Conservation (phyloP, 1,284 basidiomycete species). For the Malassezia cuniculi region DNA sequence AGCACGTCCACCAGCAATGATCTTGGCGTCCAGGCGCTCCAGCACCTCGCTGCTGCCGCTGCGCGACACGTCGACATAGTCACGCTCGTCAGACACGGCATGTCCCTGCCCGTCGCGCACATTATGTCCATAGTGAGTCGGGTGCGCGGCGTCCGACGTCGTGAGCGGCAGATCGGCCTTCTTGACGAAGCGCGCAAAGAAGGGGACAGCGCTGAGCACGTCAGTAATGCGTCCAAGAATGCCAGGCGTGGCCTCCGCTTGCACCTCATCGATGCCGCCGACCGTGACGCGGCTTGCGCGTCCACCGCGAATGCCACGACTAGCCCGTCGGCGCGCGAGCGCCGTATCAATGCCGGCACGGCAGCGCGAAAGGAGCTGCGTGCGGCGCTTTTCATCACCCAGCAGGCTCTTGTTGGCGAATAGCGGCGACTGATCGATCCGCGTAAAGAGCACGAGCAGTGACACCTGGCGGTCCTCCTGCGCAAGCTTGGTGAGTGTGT, state of each 20-base stretch:
- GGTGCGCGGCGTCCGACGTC: too few species aligned
- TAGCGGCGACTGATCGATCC: slow-evolving; percentile 35
- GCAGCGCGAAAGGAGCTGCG: slow-evolving; percentile 32
- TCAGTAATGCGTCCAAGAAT: slow-evolving; percentile 1
- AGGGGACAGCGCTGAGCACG: slow-evolving; percentile 1
- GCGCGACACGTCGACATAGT: slow-evolving; percentile 27
- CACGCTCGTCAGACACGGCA: slow-evolving; percentile 26
- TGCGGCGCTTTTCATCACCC: slow-evolving; percentile 26
- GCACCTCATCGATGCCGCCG: slow-evolving; percentile 30
- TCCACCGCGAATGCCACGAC: slow-evolving; percentile 22
- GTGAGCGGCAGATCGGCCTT: slow-evolving; percentile 18
- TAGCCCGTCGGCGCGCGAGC: slow-evolving; percentile 22
- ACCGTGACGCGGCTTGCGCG: slow-evolving; percentile 23
- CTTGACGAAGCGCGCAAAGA: not conserved
- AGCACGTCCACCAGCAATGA: slow-evolving; percentile 26
- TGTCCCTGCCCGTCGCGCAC: slow-evolving; percentile 17
- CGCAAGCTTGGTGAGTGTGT: too few species aligned
- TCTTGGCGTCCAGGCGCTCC: slow-evolving; percentile 25
- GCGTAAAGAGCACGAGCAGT: slow-evolving; percentile 34
- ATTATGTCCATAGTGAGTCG: slow-evolving; percentile 12
- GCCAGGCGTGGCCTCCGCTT: not conserved
- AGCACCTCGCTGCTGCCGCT: slow-evolving; percentile 4
- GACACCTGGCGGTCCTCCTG: too few species aligned
- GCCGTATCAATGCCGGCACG: slow-evolving; percentile 28
- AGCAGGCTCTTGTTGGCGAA: slow-evolving; percentile 19